Evolutionary conservation across 352 stramenopile species (phyloP).

Genomic region (Pythium coloratum): DNA sequence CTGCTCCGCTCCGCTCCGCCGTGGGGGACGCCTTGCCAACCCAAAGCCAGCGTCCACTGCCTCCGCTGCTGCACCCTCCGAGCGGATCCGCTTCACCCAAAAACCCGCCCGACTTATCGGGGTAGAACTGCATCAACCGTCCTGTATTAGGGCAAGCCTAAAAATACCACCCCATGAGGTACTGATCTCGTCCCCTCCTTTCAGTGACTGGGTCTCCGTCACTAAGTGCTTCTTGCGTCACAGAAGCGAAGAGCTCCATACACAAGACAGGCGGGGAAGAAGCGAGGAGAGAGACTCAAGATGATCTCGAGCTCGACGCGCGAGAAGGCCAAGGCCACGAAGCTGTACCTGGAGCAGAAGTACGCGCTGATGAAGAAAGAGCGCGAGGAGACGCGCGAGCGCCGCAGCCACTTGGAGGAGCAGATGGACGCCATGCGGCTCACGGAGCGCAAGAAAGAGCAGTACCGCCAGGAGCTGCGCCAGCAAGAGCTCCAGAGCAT

Average conservation of each 20-base stretch:
- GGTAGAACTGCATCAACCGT: background rate
- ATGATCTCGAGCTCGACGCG: slow-evolving; percentile 87
- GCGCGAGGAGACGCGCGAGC: slow-evolving; percentile 76
- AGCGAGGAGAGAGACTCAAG: no score
- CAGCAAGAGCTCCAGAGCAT: slow-evolving; percentile 78
- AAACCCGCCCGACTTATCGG: slow-evolving; percentile 6
- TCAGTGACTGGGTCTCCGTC: background rate
- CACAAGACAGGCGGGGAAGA: background rate
- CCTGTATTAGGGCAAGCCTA: slow-evolving; percentile 11
- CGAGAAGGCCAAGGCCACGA: slow-evolving; percentile 87
- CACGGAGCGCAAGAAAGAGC: slow-evolving; percentile 71
- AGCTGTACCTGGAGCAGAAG: slow-evolving; percentile 89
- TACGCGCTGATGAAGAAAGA: slow-evolving; percentile 89
- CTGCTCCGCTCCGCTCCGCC: slow-evolving; percentile 20
- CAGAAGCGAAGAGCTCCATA: background rate
- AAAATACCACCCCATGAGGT: background rate
- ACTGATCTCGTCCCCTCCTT: background rate
- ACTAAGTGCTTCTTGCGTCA: background rate
- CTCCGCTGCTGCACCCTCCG: background rate
- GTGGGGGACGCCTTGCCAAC: background rate
- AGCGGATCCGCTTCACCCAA: slow-evolving; percentile 24
- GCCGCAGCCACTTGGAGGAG: slow-evolving; percentile 75
- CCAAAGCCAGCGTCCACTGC: background rate
- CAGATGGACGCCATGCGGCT: slow-evolving; percentile 83
- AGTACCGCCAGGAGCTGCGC: slow-evolving; percentile 78